Percentiles rank a stretch among this genome's conserved stretches.
Conservation (phyloP, 208 protist species). For the Leishmania major region DNA sequence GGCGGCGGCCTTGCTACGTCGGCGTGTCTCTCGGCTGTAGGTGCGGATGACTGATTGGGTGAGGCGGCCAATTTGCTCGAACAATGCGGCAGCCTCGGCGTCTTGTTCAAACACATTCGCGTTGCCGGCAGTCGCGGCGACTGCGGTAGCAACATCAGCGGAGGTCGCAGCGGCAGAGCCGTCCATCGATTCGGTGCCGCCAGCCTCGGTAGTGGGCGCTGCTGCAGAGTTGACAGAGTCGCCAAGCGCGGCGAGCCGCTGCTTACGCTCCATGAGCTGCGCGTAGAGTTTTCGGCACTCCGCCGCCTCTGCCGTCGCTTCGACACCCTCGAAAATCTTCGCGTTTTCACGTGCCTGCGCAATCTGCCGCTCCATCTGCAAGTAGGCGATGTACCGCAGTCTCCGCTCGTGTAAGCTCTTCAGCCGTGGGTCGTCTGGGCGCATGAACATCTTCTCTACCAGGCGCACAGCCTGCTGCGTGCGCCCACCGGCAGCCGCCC, state of each 20-base stretch:
- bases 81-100: constrained; percentile 55
- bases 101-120: constrained; percentile 66
- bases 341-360: constrained; percentile 74
- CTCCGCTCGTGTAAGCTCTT: constrained; percentile 74
- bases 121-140: neutral
- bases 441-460: constrained; percentile 86
- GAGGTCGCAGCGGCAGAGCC: neutral
- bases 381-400: constrained; percentile 80
- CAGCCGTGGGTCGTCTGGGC: constrained; percentile 66
- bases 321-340: constrained; percentile 62
- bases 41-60: constrained; percentile 29
- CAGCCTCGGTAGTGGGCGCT: neutral
- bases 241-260: neutral
- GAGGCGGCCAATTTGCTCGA: constrained; percentile 72
- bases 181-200: neutral
- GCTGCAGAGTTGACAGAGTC: neutral
- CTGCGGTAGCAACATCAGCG: neutral
- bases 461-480: constrained; percentile 56
- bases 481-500: constrained; percentile 37
- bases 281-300: constrained; percentile 56
- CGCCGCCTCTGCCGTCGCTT: constrained; percentile 54
- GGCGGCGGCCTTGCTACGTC: constrained; percentile 38
- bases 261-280: constrained; percentile 47
- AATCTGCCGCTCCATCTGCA: constrained; percentile 88
- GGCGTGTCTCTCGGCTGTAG: constrained; percentile 24